Evolutionary conservation across 257 asterid species (phyloP).

Genomic region (Scutellaria minor): DNA sequence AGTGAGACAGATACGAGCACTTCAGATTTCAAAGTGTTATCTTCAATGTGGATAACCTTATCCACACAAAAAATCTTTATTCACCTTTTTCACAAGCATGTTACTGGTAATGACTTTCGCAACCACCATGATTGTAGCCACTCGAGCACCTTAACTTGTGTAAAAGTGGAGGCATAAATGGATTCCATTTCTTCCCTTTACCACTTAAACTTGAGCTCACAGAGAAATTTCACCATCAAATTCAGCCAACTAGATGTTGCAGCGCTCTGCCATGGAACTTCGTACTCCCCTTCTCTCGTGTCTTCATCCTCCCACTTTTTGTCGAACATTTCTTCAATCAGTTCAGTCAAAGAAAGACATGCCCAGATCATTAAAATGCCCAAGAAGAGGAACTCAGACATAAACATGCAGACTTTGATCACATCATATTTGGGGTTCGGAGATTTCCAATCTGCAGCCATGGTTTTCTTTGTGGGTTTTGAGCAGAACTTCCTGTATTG

Average conservation of each 20-base stretch:
- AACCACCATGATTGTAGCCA: conserved; percentile 2
- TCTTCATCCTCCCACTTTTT: conserved; percentile 11
- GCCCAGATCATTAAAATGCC: conserved; percentile 62
- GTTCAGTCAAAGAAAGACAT: conserved; percentile 54
- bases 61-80: conserved; percentile 36
- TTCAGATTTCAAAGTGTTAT: not conserved
- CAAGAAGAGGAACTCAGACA: conserved; percentile 32
- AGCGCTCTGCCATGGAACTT: conserved; percentile 31
- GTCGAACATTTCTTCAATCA: conserved; percentile 31
- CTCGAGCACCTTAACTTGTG: not conserved
- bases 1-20: not conserved
- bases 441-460: conserved; percentile 57
- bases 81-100: not conserved
- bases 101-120: conserved; percentile 3
- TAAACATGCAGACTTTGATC: conserved; percentile 54
- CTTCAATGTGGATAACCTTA: conserved; percentile 45
- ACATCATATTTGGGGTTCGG: conserved; percentile 49
- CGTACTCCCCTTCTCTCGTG: conserved; percentile 33
- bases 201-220: conserved; percentile 43
- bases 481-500: conserved; percentile 48
- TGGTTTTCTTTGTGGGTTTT: conserved; percentile 54
- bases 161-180: conserved; percentile 35
- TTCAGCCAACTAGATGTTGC: conserved; percentile 42
- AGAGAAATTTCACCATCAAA: conserved; percentile 31
- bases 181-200: conserved; percentile 44